These are phyloP conservation scores for Phaeophleospora eucalypticola DNA, from an alignment of 2,329 filamentous ascomycete genomes.

Conservation along the genomic window DNA sequence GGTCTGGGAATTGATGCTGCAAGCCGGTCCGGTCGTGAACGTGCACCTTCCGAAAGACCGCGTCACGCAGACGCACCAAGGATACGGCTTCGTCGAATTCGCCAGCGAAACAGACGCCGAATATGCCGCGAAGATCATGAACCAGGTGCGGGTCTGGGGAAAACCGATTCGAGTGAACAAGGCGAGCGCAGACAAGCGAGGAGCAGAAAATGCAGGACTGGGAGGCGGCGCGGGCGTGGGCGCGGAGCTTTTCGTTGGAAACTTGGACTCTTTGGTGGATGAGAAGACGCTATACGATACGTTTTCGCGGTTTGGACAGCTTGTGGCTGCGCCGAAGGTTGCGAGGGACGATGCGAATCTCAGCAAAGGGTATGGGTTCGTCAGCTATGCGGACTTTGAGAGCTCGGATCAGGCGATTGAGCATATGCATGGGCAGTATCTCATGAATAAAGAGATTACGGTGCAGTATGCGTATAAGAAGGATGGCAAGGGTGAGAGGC, in stretches of 20 bases:
- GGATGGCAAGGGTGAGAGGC: constrained; percentile 92
- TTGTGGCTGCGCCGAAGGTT: constrained; percentile 82
- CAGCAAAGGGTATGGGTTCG: constrained; percentile 94
- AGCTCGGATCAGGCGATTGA: constrained; percentile 85
- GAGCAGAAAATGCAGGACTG: constrained; percentile 80
- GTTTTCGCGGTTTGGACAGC: constrained; percentile 84
- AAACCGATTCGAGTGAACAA: constrained; percentile 98
- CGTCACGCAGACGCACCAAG: constrained; percentile 93
- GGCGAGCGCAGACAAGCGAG: constrained; percentile 87
- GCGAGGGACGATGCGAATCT: constrained; percentile 83
- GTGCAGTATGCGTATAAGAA: constrained; percentile 99
- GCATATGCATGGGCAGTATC: constrained; percentile 92
- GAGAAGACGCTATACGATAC: constrained; percentile 95
- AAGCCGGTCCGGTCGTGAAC: constrained; percentile 95
- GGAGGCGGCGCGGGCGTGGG: constrained; percentile 88
- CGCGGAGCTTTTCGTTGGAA: constrained; percentile 94
- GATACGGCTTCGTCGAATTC: constrained; percentile 98
- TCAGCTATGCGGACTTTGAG: constrained; percentile 90
- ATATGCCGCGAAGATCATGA: constrained; percentile 95
- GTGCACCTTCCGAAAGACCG: constrained; percentile 98
- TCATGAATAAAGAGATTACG: constrained; percentile 93
- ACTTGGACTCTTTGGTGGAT: constrained; percentile 89
- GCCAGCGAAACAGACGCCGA: constrained; percentile 93
- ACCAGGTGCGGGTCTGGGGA: constrained; percentile 86
- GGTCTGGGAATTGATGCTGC: constrained; percentile 97